Base-by-base conservation (phyloP, 805 yeast genomes). In the Candida berthetii region DNA sequence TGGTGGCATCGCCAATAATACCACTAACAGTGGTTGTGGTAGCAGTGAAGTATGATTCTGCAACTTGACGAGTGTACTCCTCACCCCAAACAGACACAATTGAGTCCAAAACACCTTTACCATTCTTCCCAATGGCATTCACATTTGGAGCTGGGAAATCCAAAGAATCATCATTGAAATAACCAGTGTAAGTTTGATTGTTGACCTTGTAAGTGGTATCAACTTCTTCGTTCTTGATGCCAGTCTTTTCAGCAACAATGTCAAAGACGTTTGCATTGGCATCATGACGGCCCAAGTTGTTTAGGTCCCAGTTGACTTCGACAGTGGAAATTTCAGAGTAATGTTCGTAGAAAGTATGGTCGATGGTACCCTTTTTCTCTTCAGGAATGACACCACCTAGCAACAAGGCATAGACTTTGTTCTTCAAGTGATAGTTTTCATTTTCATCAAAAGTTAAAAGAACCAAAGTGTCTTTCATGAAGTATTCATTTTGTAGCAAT, bases 401-500 rank as follows among this genome's bases (percentile, higher is more conserved):
- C 42, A 74, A 58, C 20, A 73, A 48, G 17, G 75, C 61, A 48
- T 48, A 69, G 33, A 73, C 75, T 40, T 60, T 66, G 69, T 74
- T 74, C 49, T 65, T 61, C 50, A 61, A 57, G 25, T 64, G 47
- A 54, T 67, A 68, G 37, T 65, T 63, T 51, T 68, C 72, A 47
- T 67, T 64, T 58, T 71, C 77, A 46, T 74, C 79, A 51, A 74
- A 74, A 33, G 79, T 74, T 43, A 74, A 53, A 38, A 73, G 54
- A 48, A 73, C 56, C 46, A 71, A 55, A 37, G 74, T 68, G 48
- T 66, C 58, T 42, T 68, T 52, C 62, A 68, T 71, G 65, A 74
- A 74, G 63, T 70, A 69, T 25, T 58, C 53, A 62, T 72, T 71
- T 46, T 58, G 6, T 22, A 22, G 47, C 52, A 69, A 57, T 48